A percentile compares a stretch with the other conserved stretches of the same genome.
phyloP scores from a whole-genome alignment of 2,329 filamentous ascomycete genomes.

The Colletotrichum euphorbiae region DNA sequence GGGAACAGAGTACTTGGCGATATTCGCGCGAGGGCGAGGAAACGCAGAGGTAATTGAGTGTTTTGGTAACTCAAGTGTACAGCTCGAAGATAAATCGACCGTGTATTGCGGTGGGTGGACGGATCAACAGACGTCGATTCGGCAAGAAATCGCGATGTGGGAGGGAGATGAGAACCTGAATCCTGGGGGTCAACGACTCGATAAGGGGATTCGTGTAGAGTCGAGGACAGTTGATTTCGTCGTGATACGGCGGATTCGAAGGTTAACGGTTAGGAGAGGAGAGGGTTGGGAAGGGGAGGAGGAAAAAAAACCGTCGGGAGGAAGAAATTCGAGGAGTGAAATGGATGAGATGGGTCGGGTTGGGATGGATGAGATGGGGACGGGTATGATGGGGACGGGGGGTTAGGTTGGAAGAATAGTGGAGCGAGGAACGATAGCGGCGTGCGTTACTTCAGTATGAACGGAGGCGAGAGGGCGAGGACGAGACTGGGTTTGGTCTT shows the following conservation, averaged over 20 bases:
- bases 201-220: constrained; percentile 18
- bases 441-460: constrained; percentile 36
- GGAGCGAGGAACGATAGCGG: constrained; percentile 39
- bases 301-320: constrained; percentile 15
- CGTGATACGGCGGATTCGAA: constrained; percentile 39
- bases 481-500: too few relatives aligned
- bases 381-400: constrained; percentile 15
- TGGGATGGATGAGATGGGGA: constrained; percentile 37
- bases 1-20: background rate
- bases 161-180: constrained; percentile 31
- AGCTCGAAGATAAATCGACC: constrained; percentile 1
- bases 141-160: constrained; percentile 3
- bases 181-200: constrained; percentile 38
- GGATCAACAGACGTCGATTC: constrained; percentile 15
- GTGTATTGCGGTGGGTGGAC: background rate
- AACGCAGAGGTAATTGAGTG: background rate
- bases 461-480: constrained; percentile 36
- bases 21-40: background rate
- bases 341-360: constrained; percentile 37
- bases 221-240: constrained; percentile 32
- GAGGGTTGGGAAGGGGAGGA: constrained; percentile 10
- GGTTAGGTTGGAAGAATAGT: constrained; percentile 35
- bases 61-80: background rate
- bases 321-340: constrained; percentile 34
- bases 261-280: constrained; percentile 25